These are phyloP conservation scores for Calycina marina DNA, from an alignment of 2,329 filamentous ascomycete genomes.

Conservation along the genomic window DNA sequence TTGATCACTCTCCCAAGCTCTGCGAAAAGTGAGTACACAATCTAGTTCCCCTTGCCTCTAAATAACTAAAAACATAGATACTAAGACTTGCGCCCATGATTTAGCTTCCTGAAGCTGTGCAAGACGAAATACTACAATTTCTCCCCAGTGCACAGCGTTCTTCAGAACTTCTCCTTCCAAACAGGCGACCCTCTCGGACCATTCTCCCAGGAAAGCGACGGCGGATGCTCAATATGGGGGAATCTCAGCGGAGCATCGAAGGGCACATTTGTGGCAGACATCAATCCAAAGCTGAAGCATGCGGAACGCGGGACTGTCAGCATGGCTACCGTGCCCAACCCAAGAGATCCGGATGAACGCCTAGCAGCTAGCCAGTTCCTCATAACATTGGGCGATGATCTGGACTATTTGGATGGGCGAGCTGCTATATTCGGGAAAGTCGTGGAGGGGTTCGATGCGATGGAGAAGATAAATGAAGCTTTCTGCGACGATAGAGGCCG, in stretches of 20 bases:
- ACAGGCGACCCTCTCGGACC: constrained; percentile 89
- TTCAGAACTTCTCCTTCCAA: constrained; percentile 93
- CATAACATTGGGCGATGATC: constrained; percentile 75
- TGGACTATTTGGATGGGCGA: constrained; percentile 83
- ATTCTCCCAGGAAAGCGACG: constrained; percentile 71
- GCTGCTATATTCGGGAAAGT: constrained; percentile 93
- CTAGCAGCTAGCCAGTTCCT: constrained; percentile 88
- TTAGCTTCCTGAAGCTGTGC: constrained; percentile 92
- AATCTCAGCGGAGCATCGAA: constrained; percentile 54
- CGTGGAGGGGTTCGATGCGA: constrained; percentile 84
- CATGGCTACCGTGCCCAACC: constrained; percentile 80
- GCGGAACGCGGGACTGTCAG: constrained; percentile 81
- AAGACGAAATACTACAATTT: constrained; percentile 99
- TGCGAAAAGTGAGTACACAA: constrained; percentile 75
- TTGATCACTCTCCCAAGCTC: constrained; percentile 77
- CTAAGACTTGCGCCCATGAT: constrained; percentile 32
- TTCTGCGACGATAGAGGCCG: constrained; percentile 78
- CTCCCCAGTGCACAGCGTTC: constrained; percentile 77
- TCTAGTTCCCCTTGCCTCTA: constrained; percentile 7
- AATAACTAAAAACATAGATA: constrained; percentile 36
- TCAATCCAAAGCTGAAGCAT: constrained; percentile 81
- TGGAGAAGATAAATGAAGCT: constrained; percentile 85
- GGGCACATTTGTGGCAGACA: constrained; percentile 69
- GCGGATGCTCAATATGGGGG: constrained; percentile 88
- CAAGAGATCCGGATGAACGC: constrained; percentile 64